phyloP scores from a whole-genome alignment of 768 basidiomycete species.

The Amanita polypyramis region DNA sequence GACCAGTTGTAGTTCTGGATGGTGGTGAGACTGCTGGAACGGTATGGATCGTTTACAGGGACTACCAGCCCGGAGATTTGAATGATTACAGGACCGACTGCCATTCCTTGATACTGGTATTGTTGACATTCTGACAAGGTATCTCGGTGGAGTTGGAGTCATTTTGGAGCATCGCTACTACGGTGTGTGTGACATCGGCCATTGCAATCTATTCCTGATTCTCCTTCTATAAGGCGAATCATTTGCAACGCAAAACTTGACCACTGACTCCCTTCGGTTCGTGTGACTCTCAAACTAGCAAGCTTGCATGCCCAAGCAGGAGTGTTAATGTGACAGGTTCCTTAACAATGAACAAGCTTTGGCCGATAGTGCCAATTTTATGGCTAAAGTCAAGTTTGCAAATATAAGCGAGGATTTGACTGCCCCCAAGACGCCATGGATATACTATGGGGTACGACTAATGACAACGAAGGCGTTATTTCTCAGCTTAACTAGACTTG shows the following conservation, averaged over 20 bases:
- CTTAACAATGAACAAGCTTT: conserved; percentile 84
- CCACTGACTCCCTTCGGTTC: conserved; percentile 74
- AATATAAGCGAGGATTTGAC: conserved; percentile 65
- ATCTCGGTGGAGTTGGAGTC: conserved; percentile 81
- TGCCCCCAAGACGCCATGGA: conserved; percentile 71
- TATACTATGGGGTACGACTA: conserved; percentile 77
- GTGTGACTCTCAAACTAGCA: conserved; percentile 8
- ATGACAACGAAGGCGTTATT: neutral
- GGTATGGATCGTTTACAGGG: conserved; percentile 24
- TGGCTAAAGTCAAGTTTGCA: conserved; percentile 66
- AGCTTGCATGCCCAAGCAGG: conserved; percentile 8
- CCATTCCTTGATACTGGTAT: conserved; percentile 73
- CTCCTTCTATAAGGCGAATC: conserved; percentile 45
- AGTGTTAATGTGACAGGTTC: conserved; percentile 41
- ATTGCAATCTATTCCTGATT: conserved; percentile 10
- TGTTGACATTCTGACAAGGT: conserved; percentile 72
- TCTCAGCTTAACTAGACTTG: neutral
- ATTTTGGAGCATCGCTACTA: conserved; percentile 94
- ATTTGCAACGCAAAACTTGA: conserved; percentile 64
- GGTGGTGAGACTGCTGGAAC: conserved; percentile 89
- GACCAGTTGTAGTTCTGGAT: conserved; percentile 85
- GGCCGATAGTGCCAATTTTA: conserved; percentile 89
- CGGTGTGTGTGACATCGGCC: conserved; percentile 30
- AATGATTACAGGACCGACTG: conserved; percentile 27
- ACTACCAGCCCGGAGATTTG: neutral